Evolutionary conservation across 352 stramenopile genomes (phyloP), one percentile per base, ranked within the genome.

Genomic region (Globisporangium spiculum): DNA sequence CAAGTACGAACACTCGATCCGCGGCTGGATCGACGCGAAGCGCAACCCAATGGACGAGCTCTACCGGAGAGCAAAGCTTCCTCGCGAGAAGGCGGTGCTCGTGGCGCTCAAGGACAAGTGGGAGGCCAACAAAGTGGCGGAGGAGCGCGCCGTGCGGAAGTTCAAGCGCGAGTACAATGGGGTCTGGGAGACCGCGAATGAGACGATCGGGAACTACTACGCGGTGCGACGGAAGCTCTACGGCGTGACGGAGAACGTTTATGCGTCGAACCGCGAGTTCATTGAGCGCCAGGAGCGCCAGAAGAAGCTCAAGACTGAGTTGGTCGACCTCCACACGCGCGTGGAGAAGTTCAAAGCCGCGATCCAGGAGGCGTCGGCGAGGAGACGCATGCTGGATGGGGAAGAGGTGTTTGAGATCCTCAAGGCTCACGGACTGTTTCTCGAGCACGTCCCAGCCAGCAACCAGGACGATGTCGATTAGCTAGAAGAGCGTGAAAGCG

Each of bases 31-130:
- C 4, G 78, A 90, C 38, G 70, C 78, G 18, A 75, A 72, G 74
- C 81, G 81, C 18, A 89, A 89, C 60, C 83, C 83, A 27, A 89
- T 90, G 76, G 78, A 89, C 58, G 79, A 90, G 27, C 76, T 89
- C 3, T 89, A 85, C 66, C 71, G 76, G 3, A 76, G 83, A n/a
- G 81, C 81, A 14, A 82, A 80, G 56, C 56, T 91, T 3, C 78
- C 68, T 1, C 71, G 73, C 53, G 83, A 88, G 66, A 75, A 77
- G 52, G 74, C 78, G 4, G 66, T 79, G 41, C 71, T 91, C 4
- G 65, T 73, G 20, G 71, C 78, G 26, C 50, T 89, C 5, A 77
- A 79, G 34, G 72, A 77, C 14, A 85, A 82, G 30, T 91, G 79
- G 79, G 70, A 80, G 36, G 72, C 75, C 3, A 84, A 87, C 71